Base-by-base conservation (phyloP, 2,329 filamentous ascomycete genomes). In the Aspergillus vadensis region DNA sequence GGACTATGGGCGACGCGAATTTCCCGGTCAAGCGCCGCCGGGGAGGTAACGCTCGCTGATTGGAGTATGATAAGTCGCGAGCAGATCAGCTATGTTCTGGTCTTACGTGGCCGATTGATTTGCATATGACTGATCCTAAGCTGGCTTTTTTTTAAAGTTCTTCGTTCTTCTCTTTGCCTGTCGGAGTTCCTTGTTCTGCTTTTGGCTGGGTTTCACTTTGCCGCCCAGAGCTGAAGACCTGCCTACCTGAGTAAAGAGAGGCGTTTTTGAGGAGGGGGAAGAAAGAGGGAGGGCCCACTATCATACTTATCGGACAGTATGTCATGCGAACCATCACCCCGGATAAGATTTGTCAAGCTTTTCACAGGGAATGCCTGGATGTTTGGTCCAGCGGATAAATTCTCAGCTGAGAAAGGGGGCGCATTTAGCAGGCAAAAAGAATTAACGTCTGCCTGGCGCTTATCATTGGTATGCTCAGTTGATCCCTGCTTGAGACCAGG, bases 121-220 rank as follows among this genome's bases (percentile, higher is more conserved):
- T 59, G 56, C 60, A 62, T 58, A 55, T 62, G 60, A 62, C 60
- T 43, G 60, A 62, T 62, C 57, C 53, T 51, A 59, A 27, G 2
- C 47, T 57, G 17, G 17, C 21, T 51, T 53, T 23, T 14, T 9
- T 10, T 17, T 15, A 17, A 9, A 9, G 39, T 43, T 43, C 39
- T 17, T 12, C 6, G 39, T 43, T 19, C 39, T 21, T 19, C 50
- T 36, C 9, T 19, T 52, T 41, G n/a, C n/a, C 7, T n/a, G 39
- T 43, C 41, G n/a, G 41, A 21, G n/a, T 44, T 19, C 41, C 41
- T 21, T 44, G 41, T 44, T 44, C n/a, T 43, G 39, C 39, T 43
- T 21, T 14, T 21, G 21, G 41, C 41, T 21, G 17, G 41, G 12
- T 44, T 44, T 44, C 19, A 32, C 47, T 49, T 30, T 17, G 23